Conservation (phyloP, 2,329 filamentous ascomycete genomes). For the Coleophoma eucalyptorum region DNA sequence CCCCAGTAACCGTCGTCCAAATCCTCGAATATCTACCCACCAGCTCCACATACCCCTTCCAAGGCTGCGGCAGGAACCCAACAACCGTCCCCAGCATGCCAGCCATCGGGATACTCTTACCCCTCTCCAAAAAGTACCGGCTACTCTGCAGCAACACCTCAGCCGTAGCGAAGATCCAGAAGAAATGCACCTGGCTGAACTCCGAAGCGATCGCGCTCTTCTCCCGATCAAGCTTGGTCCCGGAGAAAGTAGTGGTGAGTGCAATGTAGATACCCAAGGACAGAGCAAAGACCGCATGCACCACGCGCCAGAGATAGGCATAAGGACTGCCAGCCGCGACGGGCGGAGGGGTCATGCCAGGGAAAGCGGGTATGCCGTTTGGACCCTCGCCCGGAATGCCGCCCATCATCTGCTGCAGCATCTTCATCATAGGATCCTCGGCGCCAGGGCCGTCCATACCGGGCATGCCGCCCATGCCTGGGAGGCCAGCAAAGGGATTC, state of each 20-base stretch:
- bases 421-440: conserved; percentile 68
- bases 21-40: conserved; percentile 66
- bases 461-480: conserved; percentile 19
- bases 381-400: conserved; percentile 28
- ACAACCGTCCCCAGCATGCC: conserved; percentile 62
- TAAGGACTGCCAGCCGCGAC: conserved; percentile 35
- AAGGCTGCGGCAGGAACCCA: conserved; percentile 62
- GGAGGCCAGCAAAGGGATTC: conserved; percentile 29
- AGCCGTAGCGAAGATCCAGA: conserved; percentile 77
- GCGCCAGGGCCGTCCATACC: conserved; percentile 24
- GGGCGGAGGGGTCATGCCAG: conserved; percentile 21
- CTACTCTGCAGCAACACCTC: conserved; percentile 70
- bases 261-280: conserved; percentile 68
- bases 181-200: conserved; percentile 46
- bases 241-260: conserved; percentile 64
- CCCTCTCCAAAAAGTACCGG: conserved; percentile 66
- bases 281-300: conserved; percentile 71
- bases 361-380: conserved; percentile 29
- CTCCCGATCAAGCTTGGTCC: conserved; percentile 54
- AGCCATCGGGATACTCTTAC: conserved; percentile 43
- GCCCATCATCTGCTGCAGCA: conserved; percentile 71
- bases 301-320: conserved; percentile 62
- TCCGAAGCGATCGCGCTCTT: not conserved
- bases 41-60: conserved; percentile 57
- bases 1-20: conserved; percentile 65